Conservation (phyloP, 2,329 filamentous ascomycete genomes). For the Paraphoma chrysanthemicola region DNA sequence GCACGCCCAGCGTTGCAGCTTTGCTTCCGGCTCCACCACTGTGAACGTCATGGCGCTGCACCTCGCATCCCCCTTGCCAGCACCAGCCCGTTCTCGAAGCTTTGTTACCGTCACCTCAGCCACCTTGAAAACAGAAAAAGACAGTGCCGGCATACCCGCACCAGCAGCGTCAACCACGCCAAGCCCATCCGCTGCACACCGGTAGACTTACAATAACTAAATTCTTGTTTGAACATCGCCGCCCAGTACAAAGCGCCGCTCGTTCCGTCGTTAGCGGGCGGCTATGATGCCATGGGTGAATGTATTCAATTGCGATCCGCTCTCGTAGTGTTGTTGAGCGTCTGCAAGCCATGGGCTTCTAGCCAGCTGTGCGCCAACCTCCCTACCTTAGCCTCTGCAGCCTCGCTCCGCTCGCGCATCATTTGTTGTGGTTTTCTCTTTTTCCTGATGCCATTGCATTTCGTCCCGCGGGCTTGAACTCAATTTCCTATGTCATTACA, state of each 20-base stretch:
- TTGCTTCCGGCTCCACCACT: neutral
- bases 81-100: neutral
- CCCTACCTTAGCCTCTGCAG: neutral
- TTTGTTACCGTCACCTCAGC: neutral
- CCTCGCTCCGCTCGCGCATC: neutral
- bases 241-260: neutral
- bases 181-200: neutral
- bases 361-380: neutral
- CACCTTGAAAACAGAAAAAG: neutral
- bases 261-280: neutral
- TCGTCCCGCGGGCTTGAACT: neutral
- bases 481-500: neutral
- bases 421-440: neutral
- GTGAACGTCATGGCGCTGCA: neutral
- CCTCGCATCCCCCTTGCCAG: neutral
- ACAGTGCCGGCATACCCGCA: neutral
- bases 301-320: neutral
- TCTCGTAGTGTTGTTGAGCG: neutral
- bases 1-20: neutral
- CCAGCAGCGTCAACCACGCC: neutral
- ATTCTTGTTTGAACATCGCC: neutral
- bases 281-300: neutral
- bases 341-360: neutral
- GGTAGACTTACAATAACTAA: neutral
- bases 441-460: neutral